Evolutionary conservation across 176 grass and related monocot species (phyloP), one percentile per base, ranked within the genome.

Genomic region (Leersia perrieri): DNA sequence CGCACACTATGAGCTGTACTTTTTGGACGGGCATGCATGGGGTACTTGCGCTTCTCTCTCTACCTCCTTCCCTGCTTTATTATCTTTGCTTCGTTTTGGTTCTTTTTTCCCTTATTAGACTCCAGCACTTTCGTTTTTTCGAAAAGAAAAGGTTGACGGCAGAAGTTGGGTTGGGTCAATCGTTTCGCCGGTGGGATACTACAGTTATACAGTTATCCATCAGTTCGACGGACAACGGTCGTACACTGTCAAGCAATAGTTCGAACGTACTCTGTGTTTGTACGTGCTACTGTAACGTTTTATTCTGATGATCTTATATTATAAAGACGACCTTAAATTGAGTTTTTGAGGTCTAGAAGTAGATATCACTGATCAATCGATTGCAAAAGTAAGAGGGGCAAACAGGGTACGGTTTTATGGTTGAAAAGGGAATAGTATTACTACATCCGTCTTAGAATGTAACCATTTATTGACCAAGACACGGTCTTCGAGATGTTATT

Each of bases 1-100:
- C 87, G 76, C 77, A 69, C 4, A 18, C 70, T 41, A 33, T 64
- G 64, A 77, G 65, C 77, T 76, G 77, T 85, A 29, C 71, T 40
- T 40, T 28, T 72, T 66, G 33, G 44, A 57, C 44, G 22, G 86
- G 28, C 80, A 34, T 73, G 58, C 22, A n/a, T 58, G 53, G 53
- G 25, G 53, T 44, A 57, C 66, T 57, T 58, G 53, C 53, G 9
- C 60, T 9, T 47, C 45, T 28, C 22, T 25, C 51, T 8, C 15
- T 4, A 10, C 16, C 20, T 30, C 8, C 14, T 1, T 9, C 1
- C 7, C 5, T 20, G 12, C 22, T 45, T 71, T 60, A 9, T 23
- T 64, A 9, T 23, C 53, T 6, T 29, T 60, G 13, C 5, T 4
- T n/a, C 57, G 23, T 32, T 20, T 18, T 0, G 1, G 28, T 65